Base-by-base conservation (phyloP, 495 filamentous ascomycete species). In the Aspergillus affinis region DNA sequence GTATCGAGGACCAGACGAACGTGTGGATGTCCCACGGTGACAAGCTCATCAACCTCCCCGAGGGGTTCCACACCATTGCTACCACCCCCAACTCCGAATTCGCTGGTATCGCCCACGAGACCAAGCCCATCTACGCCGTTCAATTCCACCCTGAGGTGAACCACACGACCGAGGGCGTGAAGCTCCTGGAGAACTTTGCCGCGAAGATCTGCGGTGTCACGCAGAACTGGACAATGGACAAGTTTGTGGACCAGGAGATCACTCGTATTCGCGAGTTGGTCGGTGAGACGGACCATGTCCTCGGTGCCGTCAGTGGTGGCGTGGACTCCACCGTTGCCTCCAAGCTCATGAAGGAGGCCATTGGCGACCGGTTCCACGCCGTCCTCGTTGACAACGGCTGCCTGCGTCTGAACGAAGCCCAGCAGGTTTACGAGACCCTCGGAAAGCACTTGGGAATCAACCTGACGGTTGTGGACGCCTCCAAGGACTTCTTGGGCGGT, bases 281-380 rank as follows among this genome's bases (percentile, higher is more conserved):
- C 41, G 92, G 93, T 7, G 78, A 85, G 17, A 86, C 81, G 51
- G 92, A 83, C 0, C 92, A 93, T 69, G 93, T 96, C 15, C 84
- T 96, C 60, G 90, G 90, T 29, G 89, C 90, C 50, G 89, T 93
- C 27, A 91, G 86, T 60, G 94, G 94, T 64, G 94, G 94, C 66
- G 94, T 98, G 4, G 94, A 98, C 70, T 89, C 84, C 9, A 98
- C 94, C 4, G 94, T 82, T 18, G 94, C 88, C 2, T 93, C 93
- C 1, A 88, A 87, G 68, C 79, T 97, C 4, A 95, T 96, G 90
- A 76, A 86, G 27, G 81, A 88, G 57, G 90, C 89, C 19, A 93
- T 95, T 61, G 91, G 91, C 8, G 85, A 90, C 63, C 84, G 93
- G 10, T 97, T 97, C 77, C 86, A 95, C 61, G 92, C 93, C 45